Base-by-base conservation (phyloP, 345 rosid genomes). In the Salix koriyanagi region DNA sequence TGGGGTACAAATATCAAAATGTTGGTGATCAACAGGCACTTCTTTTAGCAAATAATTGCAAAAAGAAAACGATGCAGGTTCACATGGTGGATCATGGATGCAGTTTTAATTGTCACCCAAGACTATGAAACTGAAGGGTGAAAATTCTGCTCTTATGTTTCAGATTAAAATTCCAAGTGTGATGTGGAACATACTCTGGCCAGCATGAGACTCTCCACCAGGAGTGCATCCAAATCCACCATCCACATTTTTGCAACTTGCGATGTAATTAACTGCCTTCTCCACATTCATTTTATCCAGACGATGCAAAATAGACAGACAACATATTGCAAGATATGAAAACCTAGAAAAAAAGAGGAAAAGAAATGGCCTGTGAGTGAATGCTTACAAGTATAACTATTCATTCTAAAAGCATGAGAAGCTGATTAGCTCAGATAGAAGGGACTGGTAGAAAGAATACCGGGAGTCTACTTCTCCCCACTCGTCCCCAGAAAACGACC, bases 161-260 rank as follows among this genome's bases (percentile, higher is more conserved):
- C 56, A 50, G 56, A 37, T 15, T 61, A 0, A 39, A 39, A 18
- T 23, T 60, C 6, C 26, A n/a, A 6, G 12, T 4, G 44, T 48
- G 32, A 42, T 18, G 46, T 15, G 46, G 66, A 75, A 83, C 97
- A 73, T 91, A 93, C 99, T 91, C 82, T 95, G 99, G 70, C 97
- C 94, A 42, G 98, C 91, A 85, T 95, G 98, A 74, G 98, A 95
- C 85, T 95, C 98, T 66, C 89, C 96, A 39, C 98, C 94, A 80
- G 99, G 97, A 54, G 89, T 87, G 83, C 99, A 89, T 72, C 99
- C 99, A 78, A 95, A 95, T 74, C 99, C 99, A 70, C 99, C 98
- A 73, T 95, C 99, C 61, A 88, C 77, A 82, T 91, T 95, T 89
- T 88, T 89, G 93, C 99, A 95, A 77, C 98, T 90, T 58, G 90